Base-by-base conservation (phyloP, 306 rosid genomes). In the Vigna mungo region DNA sequence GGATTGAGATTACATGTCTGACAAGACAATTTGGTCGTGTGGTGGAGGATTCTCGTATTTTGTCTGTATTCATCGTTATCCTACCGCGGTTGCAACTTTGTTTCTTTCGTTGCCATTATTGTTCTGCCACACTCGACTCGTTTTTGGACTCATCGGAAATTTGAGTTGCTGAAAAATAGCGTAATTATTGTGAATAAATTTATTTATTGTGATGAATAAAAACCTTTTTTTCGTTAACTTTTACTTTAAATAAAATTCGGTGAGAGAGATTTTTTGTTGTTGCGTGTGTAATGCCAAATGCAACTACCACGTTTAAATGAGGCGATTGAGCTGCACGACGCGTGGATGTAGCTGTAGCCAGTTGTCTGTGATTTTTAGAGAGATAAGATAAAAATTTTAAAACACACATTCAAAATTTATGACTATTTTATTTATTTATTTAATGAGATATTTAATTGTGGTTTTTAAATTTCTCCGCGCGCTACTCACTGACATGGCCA, bases 301-400 rank as follows among this genome's bases (percentile, higher is more conserved):
- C 72, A 65, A 75, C 56, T 2, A 80, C 71, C 87, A 41, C 79
- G 78, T 74, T 64, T 58, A 4, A 1, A 47, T 30, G 80, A 71
- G 82, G 59, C 32, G 72, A 64, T 77, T 72, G n/a, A 51, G 9
- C 46, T 15, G 44, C 52, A 16, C 13, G 68, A 65, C 90, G 68
- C 80, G 87, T 86, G 88, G 78, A 32, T 9, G 41, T 72, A 71
- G 86, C 84, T 85, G 88, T 84, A 12, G 66, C 82, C 91, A 78
- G 86, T 80, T 89, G 87, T 84, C 66, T 39, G 21, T 25, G 58
- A 52, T 55, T 6, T 59, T 47, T 36, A 23, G 9, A 9, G 9
- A 41, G 18, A 5, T 7, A 6, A 36, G 30, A 81, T 58, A 68
- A 47, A 12, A 56, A 34, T 34, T 34, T 34, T 34, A 25, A 54